Percentiles rank a stretch among this genome's conserved stretches.
phyloP scores from a whole-genome alignment of 2,329 filamentous ascomycete genomes.

The Scedosporium apiospermum region DNA sequence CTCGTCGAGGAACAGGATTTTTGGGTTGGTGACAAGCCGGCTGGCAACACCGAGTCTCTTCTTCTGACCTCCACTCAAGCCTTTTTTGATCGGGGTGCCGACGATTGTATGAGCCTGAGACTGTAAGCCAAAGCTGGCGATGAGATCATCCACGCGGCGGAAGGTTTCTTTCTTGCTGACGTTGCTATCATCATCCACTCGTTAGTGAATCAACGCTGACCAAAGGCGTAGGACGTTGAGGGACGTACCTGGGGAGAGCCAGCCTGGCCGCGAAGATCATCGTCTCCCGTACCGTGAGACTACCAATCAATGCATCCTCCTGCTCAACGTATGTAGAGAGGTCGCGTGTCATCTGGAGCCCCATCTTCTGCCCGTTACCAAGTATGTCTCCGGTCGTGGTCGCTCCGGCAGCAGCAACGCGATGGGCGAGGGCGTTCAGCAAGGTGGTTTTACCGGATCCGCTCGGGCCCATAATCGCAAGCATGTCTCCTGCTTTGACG shows the following conservation, averaged over 20 bases:
- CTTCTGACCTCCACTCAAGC: constrained; percentile 80
- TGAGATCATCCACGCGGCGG: constrained; percentile 53
- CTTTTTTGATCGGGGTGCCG: constrained; percentile 74
- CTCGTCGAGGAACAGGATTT: constrained; percentile 75
- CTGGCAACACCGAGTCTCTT: constrained; percentile 69
- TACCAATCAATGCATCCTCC: constrained; percentile 75
- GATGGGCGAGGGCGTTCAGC: constrained; percentile 66
- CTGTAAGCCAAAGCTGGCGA: constrained; percentile 64
- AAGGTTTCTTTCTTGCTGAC: constrained; percentile 44
- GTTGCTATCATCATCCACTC: constrained; percentile 14
- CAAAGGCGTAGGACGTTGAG: not conserved
- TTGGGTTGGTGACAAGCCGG: constrained; percentile 71
- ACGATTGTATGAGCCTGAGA: constrained; percentile 62
- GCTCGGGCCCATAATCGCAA: constrained; percentile 73
- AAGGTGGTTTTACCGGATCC: constrained; percentile 75
- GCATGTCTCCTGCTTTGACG: constrained; percentile 48
- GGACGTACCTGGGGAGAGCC: constrained; percentile 40
- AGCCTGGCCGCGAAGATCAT: constrained; percentile 68
- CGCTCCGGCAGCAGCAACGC: constrained; percentile 31
- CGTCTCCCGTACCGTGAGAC: constrained; percentile 71
- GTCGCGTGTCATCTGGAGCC: constrained; percentile 46
- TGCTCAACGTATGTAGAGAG: constrained; percentile 75
- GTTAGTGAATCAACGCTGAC: not conserved
- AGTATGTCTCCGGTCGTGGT: constrained; percentile 42
- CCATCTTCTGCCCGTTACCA: constrained; percentile 48